Evolutionary conservation across 768 basidiomycete species (phyloP).

Genomic region (Pisolithus microcarpus): DNA sequence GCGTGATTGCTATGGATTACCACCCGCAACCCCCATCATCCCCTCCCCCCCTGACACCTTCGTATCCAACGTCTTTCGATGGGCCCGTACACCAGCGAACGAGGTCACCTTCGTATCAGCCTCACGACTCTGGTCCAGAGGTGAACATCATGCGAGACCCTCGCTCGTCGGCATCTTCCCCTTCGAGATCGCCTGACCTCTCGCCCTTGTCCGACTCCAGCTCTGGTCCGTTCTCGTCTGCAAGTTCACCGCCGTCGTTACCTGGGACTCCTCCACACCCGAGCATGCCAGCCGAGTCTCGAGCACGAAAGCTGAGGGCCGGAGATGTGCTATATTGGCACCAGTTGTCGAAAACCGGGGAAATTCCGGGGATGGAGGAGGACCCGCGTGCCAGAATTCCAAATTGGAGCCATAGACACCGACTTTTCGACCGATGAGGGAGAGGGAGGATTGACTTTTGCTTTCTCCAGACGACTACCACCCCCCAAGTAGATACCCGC

Average conservation of each 20-base stretch:
- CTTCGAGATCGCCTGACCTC: slow-evolving; percentile 12
- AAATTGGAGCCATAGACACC: slow-evolving; percentile 3
- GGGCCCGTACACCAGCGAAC: slow-evolving; percentile 16
- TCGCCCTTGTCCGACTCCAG: slow-evolving; percentile 11
- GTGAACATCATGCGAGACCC: no score
- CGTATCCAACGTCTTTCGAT: slow-evolving; percentile 24
- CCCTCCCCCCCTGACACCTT: slow-evolving; percentile 22
- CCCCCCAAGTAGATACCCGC: slow-evolving; percentile 29
- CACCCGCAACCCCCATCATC: slow-evolving; percentile 25
- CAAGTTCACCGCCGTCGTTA: slow-evolving; percentile 2
- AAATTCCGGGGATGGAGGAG: slow-evolving; percentile 62
- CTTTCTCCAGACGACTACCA: no score
- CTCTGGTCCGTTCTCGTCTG: slow-evolving; percentile 12
- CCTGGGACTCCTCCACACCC: slow-evolving; percentile 14
- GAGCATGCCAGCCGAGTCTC: slow-evolving; percentile 36
- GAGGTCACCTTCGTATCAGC: slow-evolving; percentile 10
- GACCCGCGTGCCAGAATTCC: slow-evolving; percentile 45
- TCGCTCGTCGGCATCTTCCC: slow-evolving; percentile 13
- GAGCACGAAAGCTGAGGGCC: slow-evolving; percentile 36
- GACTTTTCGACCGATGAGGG: slow-evolving; percentile 25
- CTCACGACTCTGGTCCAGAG: no score
- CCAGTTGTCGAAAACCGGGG: slow-evolving; percentile 61
- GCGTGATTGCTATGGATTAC: slow-evolving; percentile 44
- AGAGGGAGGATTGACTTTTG: background rate
- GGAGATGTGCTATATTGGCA: slow-evolving; percentile 74